These are phyloP conservation scores for Metschnikowia bowlesiae DNA, from an alignment of 805 yeast species.

Conservation along the genomic window DNA sequence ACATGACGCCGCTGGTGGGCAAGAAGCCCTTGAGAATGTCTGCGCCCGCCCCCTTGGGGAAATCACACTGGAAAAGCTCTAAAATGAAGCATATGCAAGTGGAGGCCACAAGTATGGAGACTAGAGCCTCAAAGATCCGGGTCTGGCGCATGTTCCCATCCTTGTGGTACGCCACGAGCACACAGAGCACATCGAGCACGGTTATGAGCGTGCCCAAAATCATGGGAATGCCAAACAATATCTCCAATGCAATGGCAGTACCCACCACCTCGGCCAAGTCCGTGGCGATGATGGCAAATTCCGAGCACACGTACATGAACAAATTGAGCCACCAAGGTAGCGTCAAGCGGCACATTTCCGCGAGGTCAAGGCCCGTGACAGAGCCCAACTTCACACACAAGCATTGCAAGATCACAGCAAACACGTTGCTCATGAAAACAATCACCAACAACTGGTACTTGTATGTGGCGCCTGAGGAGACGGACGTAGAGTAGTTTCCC, in stretches of 20 bases:
- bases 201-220: slow-evolving; percentile 73
- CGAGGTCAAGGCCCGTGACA: slow-evolving; percentile 83
- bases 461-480: slow-evolving; percentile 79
- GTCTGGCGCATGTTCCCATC: slow-evolving; percentile 73
- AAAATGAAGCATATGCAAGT: slow-evolving; percentile 74
- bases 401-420: slow-evolving; percentile 80
- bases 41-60: slow-evolving; percentile 48
- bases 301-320: slow-evolving; percentile 66
- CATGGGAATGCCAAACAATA: slow-evolving; percentile 70
- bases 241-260: slow-evolving; percentile 80
- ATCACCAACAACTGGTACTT: slow-evolving; percentile 70
- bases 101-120: slow-evolving; percentile 61
- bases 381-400: slow-evolving; percentile 83
- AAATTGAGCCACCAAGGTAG: slow-evolving; percentile 65
- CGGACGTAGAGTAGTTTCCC: slow-evolving; percentile 88
- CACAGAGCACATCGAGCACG: slow-evolving; percentile 73
- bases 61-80: slow-evolving; percentile 53
- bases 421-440: slow-evolving; percentile 69
- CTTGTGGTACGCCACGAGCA: slow-evolving; percentile 70
- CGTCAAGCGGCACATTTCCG: slow-evolving; percentile 74
- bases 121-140: slow-evolving; percentile 73
- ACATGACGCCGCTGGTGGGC: slow-evolving; percentile 43
- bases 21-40: slow-evolving; percentile 63
- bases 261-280: slow-evolving; percentile 95
- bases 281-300: slow-evolving; percentile 84